These are phyloP conservation scores for Stenocarpella maydis DNA, from an alignment of 2,329 filamentous ascomycete species.

Conservation along the genomic window DNA sequence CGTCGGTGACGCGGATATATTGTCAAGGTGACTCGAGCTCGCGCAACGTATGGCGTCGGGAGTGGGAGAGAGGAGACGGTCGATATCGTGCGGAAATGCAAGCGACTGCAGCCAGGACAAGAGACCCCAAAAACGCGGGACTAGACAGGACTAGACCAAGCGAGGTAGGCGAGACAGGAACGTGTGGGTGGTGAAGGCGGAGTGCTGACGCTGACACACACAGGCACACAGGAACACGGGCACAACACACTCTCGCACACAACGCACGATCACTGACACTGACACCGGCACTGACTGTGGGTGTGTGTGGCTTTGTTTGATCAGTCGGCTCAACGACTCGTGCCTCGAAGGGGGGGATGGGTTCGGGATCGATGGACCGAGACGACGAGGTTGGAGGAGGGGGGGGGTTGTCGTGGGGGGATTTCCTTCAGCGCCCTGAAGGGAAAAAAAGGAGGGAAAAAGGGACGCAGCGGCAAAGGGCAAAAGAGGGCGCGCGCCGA, in stretches of 20 bases:
- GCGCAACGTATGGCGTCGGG: slow-evolving; percentile 14
- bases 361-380: not conserved
- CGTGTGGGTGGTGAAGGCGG: slow-evolving; percentile 1
- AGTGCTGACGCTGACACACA: slow-evolving; percentile 19
- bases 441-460: slow-evolving; percentile 13
- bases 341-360: slow-evolving; percentile 3
- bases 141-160: not conserved
- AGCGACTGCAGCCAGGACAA: slow-evolving; percentile 12
- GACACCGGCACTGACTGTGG: not conserved
- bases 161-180: slow-evolving; percentile 17
- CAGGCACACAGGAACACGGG: not conserved
- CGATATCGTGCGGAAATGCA: slow-evolving; percentile 7
- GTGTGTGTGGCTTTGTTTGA: too few relatives aligned
- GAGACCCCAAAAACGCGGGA: not conserved
- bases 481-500: slow-evolving; percentile 24
- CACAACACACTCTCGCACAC: not conserved
- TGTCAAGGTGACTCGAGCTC: slow-evolving; percentile 11
- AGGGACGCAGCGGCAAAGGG: slow-evolving; percentile 22
- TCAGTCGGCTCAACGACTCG: slow-evolving; percentile 27
- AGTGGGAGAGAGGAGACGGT: slow-evolving; percentile 4
- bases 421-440: slow-evolving; percentile 28
- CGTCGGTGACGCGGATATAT: not conserved
- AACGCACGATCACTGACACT: slow-evolving; percentile 13
- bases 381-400: too few relatives aligned
- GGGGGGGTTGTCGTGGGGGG: slow-evolving; percentile 17